Evolutionary conservation across 2,329 filamentous ascomycete genomes (phyloP).

Genomic region (Fusarium paranaense): DNA sequence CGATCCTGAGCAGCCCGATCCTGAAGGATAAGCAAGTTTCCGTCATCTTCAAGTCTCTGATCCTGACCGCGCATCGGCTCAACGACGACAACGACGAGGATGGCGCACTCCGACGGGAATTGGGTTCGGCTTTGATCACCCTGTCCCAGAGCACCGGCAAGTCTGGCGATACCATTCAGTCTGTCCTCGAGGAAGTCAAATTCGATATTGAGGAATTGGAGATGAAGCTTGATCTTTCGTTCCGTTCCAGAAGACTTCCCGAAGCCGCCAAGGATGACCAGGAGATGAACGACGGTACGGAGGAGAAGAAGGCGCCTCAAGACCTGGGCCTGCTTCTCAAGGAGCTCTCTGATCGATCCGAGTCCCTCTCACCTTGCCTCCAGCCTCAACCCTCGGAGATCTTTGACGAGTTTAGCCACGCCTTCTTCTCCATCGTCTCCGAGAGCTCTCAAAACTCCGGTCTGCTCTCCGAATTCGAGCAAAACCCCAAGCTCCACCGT

Average conservation of each 20-base stretch:
- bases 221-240: constrained; percentile 77
- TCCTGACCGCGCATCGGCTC: constrained; percentile 70
- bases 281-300: constrained; percentile 45
- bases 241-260: constrained; percentile 68
- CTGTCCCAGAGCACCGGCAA: constrained; percentile 71
- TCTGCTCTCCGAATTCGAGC: constrained; percentile 64
- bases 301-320: constrained; percentile 46
- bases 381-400: constrained; percentile 61
- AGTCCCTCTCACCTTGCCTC: constrained; percentile 63
- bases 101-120: constrained; percentile 68
- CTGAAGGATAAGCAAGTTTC: constrained; percentile 72
- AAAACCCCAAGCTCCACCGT: constrained; percentile 65
- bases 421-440: constrained; percentile 67
- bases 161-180: constrained; percentile 72
- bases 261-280: constrained; percentile 62
- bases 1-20: constrained; percentile 69
- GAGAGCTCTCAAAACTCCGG: constrained; percentile 54
- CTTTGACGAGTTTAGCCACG: constrained; percentile 68
- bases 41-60: constrained; percentile 74
- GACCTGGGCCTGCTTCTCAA: constrained; percentile 55
- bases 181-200: constrained; percentile 73
- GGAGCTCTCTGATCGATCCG: constrained; percentile 52
- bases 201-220: constrained; percentile 82
- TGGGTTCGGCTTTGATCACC: constrained; percentile 75
- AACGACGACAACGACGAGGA: constrained; percentile 65